A percentile compares a stretch with the other conserved stretches of the same genome.
Evolutionary conservation across 176 grass and related monocot genomes (phyloP).

Genomic region (Phoenix dactylifera): DNA sequence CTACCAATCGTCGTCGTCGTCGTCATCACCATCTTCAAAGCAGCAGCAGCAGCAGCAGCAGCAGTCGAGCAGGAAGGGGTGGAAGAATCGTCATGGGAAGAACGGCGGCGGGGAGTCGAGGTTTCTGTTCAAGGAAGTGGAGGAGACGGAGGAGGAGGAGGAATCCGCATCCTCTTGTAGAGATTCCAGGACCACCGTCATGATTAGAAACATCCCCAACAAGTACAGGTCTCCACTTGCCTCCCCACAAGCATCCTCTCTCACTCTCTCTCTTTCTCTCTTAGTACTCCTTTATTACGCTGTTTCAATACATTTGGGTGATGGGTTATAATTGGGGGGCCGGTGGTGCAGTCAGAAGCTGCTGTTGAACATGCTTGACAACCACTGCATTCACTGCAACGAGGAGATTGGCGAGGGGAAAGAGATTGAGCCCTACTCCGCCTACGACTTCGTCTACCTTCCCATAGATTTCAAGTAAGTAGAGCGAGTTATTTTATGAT

Average conservation of each 20-base stretch:
- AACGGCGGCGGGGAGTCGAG: constrained; percentile 44
- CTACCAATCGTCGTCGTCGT: neutral
- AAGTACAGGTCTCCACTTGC: constrained; percentile 68
- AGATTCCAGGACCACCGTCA: constrained; percentile 89
- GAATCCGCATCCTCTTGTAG: constrained; percentile 2
- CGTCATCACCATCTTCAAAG: neutral
- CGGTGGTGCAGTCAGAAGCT: constrained; percentile 67
- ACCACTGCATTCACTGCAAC: constrained; percentile 92
- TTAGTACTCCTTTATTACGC: neutral
- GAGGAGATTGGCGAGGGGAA: constrained; percentile 43
- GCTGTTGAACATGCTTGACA: constrained; percentile 90
- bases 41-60: constrained; percentile 19
- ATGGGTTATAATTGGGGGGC: too few relatives aligned
- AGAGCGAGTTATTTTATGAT: neutral
- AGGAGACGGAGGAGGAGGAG: constrained; percentile 10
- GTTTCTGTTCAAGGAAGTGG: constrained; percentile 71
- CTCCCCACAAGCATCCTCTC: too few relatives aligned
- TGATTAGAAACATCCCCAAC: constrained; percentile 99
- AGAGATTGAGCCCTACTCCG: constrained; percentile 50
- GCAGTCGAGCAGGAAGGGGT: constrained; percentile 22
- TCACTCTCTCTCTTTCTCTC: too few relatives aligned
- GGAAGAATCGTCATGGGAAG: constrained; percentile 11
- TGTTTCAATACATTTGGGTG: neutral
- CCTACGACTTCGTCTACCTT: constrained; percentile 97
- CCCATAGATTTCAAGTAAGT: constrained; percentile 99